Conservation (phyloP, 495 filamentous ascomycete genomes). For the Penicillium riverlandense region DNA sequence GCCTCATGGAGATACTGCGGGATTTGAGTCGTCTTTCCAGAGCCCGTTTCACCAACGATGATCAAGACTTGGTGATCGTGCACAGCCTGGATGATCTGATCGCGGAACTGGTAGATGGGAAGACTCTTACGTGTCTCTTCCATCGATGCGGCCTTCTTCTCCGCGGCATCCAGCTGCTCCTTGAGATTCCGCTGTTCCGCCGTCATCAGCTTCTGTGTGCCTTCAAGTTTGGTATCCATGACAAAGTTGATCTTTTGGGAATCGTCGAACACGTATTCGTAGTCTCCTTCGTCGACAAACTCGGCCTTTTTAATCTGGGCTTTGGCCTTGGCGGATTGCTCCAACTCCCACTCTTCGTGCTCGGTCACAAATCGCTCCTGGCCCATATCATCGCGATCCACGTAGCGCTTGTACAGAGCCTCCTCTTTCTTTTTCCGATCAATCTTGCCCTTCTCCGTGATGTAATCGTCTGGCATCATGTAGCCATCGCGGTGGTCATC, state of each 20-base stretch:
- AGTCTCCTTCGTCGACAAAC: conserved; percentile 76
- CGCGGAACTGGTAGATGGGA: conserved; percentile 80
- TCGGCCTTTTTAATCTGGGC: conserved; percentile 73
- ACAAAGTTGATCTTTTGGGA: conserved; percentile 82
- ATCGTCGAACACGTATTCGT: conserved; percentile 92
- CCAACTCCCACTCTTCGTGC: conserved; percentile 91
- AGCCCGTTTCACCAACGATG: conserved; percentile 83
- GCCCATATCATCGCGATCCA: conserved; percentile 80
- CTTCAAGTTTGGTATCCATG: conserved; percentile 62
- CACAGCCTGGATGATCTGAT: conserved; percentile 68
- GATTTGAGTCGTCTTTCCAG: conserved; percentile 84
- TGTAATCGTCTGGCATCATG: conserved; percentile 89
- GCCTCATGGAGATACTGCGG: conserved; percentile 82
- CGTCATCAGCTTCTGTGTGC: conserved; percentile 59
- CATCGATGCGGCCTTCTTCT: conserved; percentile 76
- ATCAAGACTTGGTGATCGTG: conserved; percentile 76
- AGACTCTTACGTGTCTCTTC: conserved; percentile 87
- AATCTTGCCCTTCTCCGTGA: conserved; percentile 86
- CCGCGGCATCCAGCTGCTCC: conserved; percentile 76
- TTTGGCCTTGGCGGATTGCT: conserved; percentile 85
- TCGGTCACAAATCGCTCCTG: conserved; percentile 89
- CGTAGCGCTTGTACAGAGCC: conserved; percentile 82
- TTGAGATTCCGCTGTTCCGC: conserved; percentile 73
- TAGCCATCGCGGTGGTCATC: conserved; percentile 94
- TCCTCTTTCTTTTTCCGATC: conserved; percentile 86